Conservation (phyloP, 495 filamentous ascomycete genomes). For the Penicillium antarcticum region DNA sequence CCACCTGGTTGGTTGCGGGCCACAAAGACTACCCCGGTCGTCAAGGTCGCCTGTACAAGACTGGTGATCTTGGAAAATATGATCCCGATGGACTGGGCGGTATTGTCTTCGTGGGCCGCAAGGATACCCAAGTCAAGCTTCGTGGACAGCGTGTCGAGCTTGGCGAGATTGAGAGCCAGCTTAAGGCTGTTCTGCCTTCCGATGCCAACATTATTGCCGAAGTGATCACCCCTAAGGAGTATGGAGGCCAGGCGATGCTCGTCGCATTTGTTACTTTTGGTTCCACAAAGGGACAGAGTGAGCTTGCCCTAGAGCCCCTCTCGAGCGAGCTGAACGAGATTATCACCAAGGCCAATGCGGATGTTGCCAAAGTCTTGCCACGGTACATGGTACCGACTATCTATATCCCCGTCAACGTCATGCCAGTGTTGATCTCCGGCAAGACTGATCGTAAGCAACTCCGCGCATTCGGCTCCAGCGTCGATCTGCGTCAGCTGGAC, state of each 20-base stretch:
- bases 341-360: conserved; percentile 24
- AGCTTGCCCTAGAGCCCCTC: conserved; percentile 14
- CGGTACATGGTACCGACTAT: conserved; percentile 44
- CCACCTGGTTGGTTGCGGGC: conserved; percentile 44
- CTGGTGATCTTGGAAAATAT: conserved; percentile 52
- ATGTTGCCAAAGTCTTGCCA: conserved; percentile 32
- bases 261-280: conserved; percentile 38
- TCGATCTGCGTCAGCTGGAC: conserved; percentile 32
- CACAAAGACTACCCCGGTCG: conserved; percentile 33
- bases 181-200: conserved; percentile 27
- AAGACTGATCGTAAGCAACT: conserved; percentile 45
- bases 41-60: conserved; percentile 43
- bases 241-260: conserved; percentile 28
- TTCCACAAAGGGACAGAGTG: conserved; percentile 17
- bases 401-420: conserved; percentile 39
- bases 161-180: conserved; percentile 48
- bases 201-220: conserved; percentile 35
- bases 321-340: conserved; percentile 14
- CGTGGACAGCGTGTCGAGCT: conserved; percentile 62
- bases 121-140: conserved; percentile 62
- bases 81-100: conserved; percentile 46
- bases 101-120: conserved; percentile 57
- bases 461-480: conserved; percentile 26
- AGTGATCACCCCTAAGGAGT: conserved; percentile 32
- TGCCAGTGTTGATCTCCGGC: conserved; percentile 39